A percentile compares a stretch with the other conserved stretches of the same genome.
phyloP scores from a whole-genome alignment of 163 green algal genomes.

The Scenedesmus sp. region DNA sequence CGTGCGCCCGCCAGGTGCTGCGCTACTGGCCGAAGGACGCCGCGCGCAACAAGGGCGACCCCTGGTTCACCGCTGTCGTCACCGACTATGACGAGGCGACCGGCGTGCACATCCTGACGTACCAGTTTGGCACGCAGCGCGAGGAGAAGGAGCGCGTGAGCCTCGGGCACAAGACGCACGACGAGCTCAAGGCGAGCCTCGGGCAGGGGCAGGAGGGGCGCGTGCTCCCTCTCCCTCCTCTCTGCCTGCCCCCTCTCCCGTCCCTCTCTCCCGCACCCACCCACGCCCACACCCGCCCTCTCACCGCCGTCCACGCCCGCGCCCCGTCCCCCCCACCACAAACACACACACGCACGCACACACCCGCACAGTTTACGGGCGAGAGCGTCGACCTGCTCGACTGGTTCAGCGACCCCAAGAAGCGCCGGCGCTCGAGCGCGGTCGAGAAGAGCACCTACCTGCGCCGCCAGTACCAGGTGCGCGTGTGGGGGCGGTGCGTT shows the following conservation, averaged over 20 bases:
- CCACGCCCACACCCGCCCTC: not conserved
- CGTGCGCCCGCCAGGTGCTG: constrained; percentile 22
- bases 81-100: constrained; percentile 44
- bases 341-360: not conserved
- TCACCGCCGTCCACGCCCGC: not conserved
- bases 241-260: not conserved
- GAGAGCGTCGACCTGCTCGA: constrained; percentile 36
- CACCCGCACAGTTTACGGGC: constrained; percentile 17
- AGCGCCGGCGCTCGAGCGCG: constrained; percentile 27
- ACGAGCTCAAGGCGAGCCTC: not conserved
- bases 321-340: not conserved
- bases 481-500: too few relatives aligned
- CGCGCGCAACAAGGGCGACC: constrained; percentile 39
- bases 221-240: not conserved
- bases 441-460: constrained; percentile 37
- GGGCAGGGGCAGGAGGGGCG: not conserved
- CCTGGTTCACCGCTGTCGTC: constrained; percentile 44
- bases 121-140: constrained; percentile 26
- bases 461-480: constrained; percentile 39
- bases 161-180: not conserved
- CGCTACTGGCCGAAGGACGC: constrained; percentile 46
- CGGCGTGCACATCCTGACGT: constrained; percentile 26
- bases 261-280: not conserved
- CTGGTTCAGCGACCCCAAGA: constrained; percentile 47
- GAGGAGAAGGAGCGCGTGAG: constrained; percentile 28